A percentile compares a stretch with the other conserved stretches of the same genome.
phyloP scores from a whole-genome alignment of 306 rosid genomes.

The Sphenostylis stenocarpa region DNA sequence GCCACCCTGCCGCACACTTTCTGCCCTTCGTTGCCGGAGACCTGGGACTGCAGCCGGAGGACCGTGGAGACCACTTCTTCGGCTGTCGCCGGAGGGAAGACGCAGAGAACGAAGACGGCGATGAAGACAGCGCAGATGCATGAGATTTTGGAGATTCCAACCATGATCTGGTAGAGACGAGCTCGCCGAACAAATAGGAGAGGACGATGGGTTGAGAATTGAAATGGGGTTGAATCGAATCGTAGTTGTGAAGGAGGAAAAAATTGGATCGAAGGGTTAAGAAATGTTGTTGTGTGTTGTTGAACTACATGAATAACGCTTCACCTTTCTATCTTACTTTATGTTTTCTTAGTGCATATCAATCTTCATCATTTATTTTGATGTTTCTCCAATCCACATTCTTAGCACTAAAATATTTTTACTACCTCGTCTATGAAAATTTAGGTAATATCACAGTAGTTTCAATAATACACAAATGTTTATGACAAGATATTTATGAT shows the following conservation, averaged over 20 bases:
- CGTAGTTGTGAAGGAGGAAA: background rate
- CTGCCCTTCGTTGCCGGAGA: background rate
- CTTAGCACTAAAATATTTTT: background rate
- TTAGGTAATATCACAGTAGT: too few relatives aligned
- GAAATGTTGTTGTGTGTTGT: background rate
- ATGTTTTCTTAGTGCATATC: background rate
- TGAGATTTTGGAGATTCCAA: conserved; percentile 23
- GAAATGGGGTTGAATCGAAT: background rate
- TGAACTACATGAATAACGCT: background rate
- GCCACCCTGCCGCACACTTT: conserved; percentile 45
- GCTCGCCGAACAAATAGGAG: too few relatives aligned
- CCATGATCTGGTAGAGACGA: conserved; percentile 29
- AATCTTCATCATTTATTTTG: background rate
- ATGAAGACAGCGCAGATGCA: conserved; percentile 1
- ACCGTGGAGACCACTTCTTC: conserved; percentile 9
- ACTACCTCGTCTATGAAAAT: too few relatives aligned
- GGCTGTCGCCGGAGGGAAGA: conserved; percentile 39
- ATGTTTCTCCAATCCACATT: background rate
- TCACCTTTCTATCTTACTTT: background rate
- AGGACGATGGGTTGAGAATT: background rate
- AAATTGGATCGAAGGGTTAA: background rate
- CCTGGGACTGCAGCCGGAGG: too few relatives aligned
- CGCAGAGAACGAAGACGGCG: conserved; percentile 30
- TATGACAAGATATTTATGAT: too few relatives aligned
- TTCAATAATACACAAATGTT: too few relatives aligned